phyloP scores from a whole-genome alignment of 306 rosid genomes.

The Lathyrus sativus region DNA sequence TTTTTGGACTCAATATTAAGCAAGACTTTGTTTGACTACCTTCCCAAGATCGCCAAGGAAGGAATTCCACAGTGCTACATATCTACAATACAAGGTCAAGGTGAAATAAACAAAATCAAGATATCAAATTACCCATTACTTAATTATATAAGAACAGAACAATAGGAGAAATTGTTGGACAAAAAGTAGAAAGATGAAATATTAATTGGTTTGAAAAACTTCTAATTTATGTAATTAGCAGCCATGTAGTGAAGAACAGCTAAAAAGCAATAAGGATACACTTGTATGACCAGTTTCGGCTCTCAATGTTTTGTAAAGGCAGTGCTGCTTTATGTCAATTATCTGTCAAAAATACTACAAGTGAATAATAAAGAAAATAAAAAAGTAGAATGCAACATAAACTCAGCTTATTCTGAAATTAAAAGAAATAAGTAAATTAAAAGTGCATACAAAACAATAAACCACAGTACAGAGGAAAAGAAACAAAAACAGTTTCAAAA shows the following conservation, averaged over 20 bases:
- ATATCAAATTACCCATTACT: slow-evolving; percentile 19
- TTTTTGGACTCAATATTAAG: slow-evolving; percentile 9
- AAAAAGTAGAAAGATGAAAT: slow-evolving; percentile 4
- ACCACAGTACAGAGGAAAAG: slow-evolving; percentile 1
- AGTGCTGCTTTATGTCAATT: slow-evolving; percentile 76
- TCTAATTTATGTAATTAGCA: slow-evolving; percentile 11
- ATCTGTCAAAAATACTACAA: slow-evolving; percentile 68
- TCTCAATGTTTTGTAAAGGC: slow-evolving; percentile 84
- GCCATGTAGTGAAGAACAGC: slow-evolving; percentile 23
- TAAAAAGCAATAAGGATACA: slow-evolving; percentile 65
- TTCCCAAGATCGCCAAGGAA: slow-evolving; percentile 99
- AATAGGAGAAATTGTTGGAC: slow-evolving; percentile 1
- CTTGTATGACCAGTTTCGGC: slow-evolving; percentile 82
- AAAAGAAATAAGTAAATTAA: slow-evolving; percentile 9
- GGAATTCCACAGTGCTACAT: slow-evolving; percentile 85
- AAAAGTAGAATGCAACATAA: slow-evolving; percentile 16
- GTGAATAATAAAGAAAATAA: slow-evolving; percentile 38
- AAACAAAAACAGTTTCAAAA: neutral
- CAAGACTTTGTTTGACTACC: slow-evolving; percentile 48
- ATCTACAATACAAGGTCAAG: slow-evolving; percentile 73
- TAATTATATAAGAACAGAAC: slow-evolving; percentile 19
- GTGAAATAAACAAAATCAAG: slow-evolving; percentile 33
- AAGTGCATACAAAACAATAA: slow-evolving; percentile 22
- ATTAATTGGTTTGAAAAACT: slow-evolving; percentile 25
- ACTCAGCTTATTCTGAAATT: slow-evolving; percentile 18